These are phyloP conservation scores for Tylopilus intermedius DNA, from an alignment of 768 basidiomycete species.

Conservation along the genomic window DNA sequence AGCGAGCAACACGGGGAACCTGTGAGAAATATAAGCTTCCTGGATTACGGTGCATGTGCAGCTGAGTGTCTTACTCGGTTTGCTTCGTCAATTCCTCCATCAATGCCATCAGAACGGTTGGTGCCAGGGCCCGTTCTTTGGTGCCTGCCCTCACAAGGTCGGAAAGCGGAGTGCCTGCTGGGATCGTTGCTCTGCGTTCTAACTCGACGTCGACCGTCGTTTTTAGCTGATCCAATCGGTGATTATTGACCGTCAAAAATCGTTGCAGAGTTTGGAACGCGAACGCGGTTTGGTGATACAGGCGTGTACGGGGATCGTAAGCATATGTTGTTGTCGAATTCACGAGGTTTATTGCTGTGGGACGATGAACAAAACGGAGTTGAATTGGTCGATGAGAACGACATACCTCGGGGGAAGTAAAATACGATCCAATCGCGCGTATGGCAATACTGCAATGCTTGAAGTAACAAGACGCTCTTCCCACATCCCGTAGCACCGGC, in stretches of 20 bases:
- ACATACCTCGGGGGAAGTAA: slow-evolving; percentile 75
- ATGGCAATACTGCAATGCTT: slow-evolving; percentile 66
- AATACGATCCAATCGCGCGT: slow-evolving; percentile 73
- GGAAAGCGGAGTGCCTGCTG: slow-evolving; percentile 44
- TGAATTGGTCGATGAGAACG: neutral
- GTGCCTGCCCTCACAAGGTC: slow-evolving; percentile 57
- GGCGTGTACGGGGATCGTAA: slow-evolving; percentile 72
- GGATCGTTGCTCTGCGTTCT: slow-evolving; percentile 43
- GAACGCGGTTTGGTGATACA: slow-evolving; percentile 67
- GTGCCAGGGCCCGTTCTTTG: slow-evolving; percentile 48
- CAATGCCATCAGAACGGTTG: slow-evolving; percentile 52
- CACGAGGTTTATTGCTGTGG: slow-evolving; percentile 52
- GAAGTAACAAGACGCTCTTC: slow-evolving; percentile 75
- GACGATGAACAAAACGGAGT: neutral
- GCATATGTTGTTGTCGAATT: slow-evolving; percentile 68
- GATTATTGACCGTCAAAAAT: slow-evolving; percentile 54
- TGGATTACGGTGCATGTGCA: neutral
- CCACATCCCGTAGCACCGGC: slow-evolving; percentile 74
- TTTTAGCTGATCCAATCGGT: slow-evolving; percentile 38
- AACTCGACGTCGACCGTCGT: slow-evolving; percentile 41
- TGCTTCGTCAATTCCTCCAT: slow-evolving; percentile 62
- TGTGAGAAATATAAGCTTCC: slow-evolving; percentile 24
- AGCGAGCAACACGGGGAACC: slow-evolving; percentile 75
- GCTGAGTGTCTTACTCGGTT: slow-evolving; percentile 43
- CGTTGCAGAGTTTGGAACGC: slow-evolving; percentile 61